A percentile compares a stretch with the other conserved stretches of the same genome.
These are phyloP conservation scores for Aspergillus proliferans DNA, from an alignment of 2,329 filamentous ascomycete genomes.

Conservation along the genomic window DNA sequence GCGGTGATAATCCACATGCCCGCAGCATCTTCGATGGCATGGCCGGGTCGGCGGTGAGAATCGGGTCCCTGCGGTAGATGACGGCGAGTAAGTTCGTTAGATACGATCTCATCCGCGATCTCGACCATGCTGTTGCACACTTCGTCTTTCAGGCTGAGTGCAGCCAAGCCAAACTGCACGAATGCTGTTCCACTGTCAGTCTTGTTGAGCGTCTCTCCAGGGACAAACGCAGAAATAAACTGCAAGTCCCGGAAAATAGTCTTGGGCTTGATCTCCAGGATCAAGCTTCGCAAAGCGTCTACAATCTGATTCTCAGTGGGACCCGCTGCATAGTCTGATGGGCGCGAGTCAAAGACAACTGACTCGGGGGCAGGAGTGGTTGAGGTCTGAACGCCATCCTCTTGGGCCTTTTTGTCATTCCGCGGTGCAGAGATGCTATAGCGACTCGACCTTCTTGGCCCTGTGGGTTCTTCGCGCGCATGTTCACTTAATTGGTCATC, in stretches of 20 bases:
- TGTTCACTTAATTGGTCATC: constrained; percentile 19
- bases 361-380: constrained; percentile 23
- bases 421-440: constrained; percentile 29
- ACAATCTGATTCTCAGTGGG: constrained; percentile 59
- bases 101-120: constrained; percentile 63
- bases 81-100: constrained; percentile 43
- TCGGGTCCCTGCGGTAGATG: constrained; percentile 24
- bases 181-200: constrained; percentile 68
- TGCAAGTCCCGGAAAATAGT: constrained; percentile 77
- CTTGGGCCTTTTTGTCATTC: constrained; percentile 7
- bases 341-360: constrained; percentile 25
- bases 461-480: constrained; percentile 1
- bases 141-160: constrained; percentile 80
- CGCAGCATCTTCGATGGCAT: constrained; percentile 64
- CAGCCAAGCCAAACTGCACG: constrained; percentile 81
- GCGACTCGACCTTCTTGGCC: constrained; percentile 12
- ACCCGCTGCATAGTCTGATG: constrained; percentile 43
- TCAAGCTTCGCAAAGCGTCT: constrained; percentile 60
- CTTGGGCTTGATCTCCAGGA: constrained; percentile 66
- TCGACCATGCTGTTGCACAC: constrained; percentile 79
- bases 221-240: constrained; percentile 59
- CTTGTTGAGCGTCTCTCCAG: constrained; percentile 52
- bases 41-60: constrained; percentile 22
- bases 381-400: constrained; percentile 15
- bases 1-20: constrained; percentile 89